Evolutionary conservation across 192 early-diverging fungal species (phyloP), one percentile per base, ranked within the genome.

Genomic region (Blastocladiella britannica): DNA sequence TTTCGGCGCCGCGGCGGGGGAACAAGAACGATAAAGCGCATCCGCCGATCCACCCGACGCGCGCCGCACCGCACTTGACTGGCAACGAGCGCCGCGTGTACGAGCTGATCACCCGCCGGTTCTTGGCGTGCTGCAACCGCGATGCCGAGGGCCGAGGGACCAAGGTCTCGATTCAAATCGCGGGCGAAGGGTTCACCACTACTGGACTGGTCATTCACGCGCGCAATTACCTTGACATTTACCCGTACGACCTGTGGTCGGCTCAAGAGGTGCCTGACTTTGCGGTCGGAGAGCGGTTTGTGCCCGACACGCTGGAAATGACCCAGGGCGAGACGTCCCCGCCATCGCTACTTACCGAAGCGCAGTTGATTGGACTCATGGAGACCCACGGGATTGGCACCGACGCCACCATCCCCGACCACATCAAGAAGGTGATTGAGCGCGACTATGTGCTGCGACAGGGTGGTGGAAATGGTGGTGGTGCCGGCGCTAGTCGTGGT

Each of bases 301-400:
- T 67, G 28, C 91, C 92, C 0, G 69, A 75, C 1, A 61, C 58
- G 7, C 63, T 91, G 8, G 67, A 78, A 24, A 84, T 94, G 79
- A 69, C 63, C 23, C 58, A 65, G 2, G 84, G 86, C 1, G 52
- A 53, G 0, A 96, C 94, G 0, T 69, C 67, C 0, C 70, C 79
- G 5, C 94, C 92, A 0, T 72, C 73, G 23, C 73, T 87, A 30
- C 67, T 98, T 23, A 86, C 81, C 0, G 90, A 92, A 59, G 70
- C 79, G 9, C 90, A 96, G 27, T 71, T 98, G 29, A 89, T 98
- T 62, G 73, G 71, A 0, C 58, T 85, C 24, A 94, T 98, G 91
- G 88, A 96, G 57, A 82, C 85, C 65, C 84, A 85, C 61, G 88
- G 86, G 20, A 96, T 98, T 43, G 94, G 91, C 15, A 98, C 94